Evolutionary conservation across 1,284 basidiomycete genomes (phyloP), one percentile per base, ranked within the genome.

Genomic region (Cystobasidium pallidum): DNA sequence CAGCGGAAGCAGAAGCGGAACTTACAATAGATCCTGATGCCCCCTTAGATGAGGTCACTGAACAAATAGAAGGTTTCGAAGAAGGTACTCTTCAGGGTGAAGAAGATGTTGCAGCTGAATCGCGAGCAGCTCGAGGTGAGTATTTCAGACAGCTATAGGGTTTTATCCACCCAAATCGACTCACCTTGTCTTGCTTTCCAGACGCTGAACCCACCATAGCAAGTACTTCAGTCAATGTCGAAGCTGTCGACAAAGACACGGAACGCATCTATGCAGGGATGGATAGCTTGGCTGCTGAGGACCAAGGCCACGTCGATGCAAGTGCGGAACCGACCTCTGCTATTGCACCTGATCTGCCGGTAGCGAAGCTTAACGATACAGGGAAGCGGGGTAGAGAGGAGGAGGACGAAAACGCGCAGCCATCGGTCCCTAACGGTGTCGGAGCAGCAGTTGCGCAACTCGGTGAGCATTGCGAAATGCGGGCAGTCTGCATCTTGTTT

Each of bases 51-150:
- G 68, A 71, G 17, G 68, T 59, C 34, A 61, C 61, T 15, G 54
- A 63, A 21, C 68, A 71, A 30, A 49, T 57, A 26, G 68, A 71
- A 45, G 68, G 64, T 11, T 64, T 51, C 49, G 68, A 71, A 57
- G 68, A 71, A 47, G 52, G 47, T 28, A 51, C 61, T 17, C 54
- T 52, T 19, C 61, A 71, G n/a, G 21, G 47, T 19, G 61, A 63
- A 34, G 59, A 71, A 19, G 68, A 49, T 47, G 59, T 34, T 3
- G 68, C 34, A 21, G 59, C 54, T 21, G 68, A 71, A 45, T 47
- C 54, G 39, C 34, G 32, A 21, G 68, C 68, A 32, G 67, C 32
- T 21, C 21, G 55, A 21, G 32, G 68, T 71, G 41, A 54, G 68
- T 43, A 17, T 61, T 15, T 26, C 8, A 13, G 13, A 19, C 7